Evolutionary conservation across 108 stramenopile species (phyloP), one percentile per base, ranked within the genome.

Genomic region (Asterionellopsis glacialis): DNA sequence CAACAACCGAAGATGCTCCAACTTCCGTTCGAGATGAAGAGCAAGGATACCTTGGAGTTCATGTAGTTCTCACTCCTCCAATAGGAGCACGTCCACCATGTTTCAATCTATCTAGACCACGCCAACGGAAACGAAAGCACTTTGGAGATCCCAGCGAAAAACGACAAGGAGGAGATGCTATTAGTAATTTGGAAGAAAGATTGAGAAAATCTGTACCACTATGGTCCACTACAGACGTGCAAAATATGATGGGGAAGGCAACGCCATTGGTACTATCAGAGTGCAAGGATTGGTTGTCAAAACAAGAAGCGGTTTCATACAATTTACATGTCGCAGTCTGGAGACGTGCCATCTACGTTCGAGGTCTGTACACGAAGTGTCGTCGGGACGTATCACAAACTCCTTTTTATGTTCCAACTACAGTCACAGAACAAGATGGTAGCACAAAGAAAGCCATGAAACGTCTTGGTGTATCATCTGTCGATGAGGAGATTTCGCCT

Each of bases 401-500:
- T 0, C 90, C 90, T 1, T 91, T 91, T 69, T 83, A 76, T 54
- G 85, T 90, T 9, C 33, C 79, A 55, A 49, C 69, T 19, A 33
- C 63, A n/a, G 44, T 23, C 11, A 42, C 6, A 21, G 53, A 2
- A 21, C 25, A 40, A 14, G 52, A 45, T 39, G 55, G 12, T 14
- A 56, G 54, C 39, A 11, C 19, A 10, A 64, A 39, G 19, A 65
- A 40, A 5, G 26, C 25, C 15, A 41, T n/a, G 14, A 61, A 62
- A 62, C 75, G 81, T 15, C 55, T 81, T 42, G 90, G 90, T 25
- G 63, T 72, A 0, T 77, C 90, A 12, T 88, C 86, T 1, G 86
- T 91, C 0, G 90, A 91, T 67, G 86, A 91, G 64, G 73, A 86
- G 65, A 88, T 91, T 54, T 75, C 79, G 25, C 56, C 77, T 10